phyloP scores from a whole-genome alignment of 495 filamentous ascomycete species.

The Talaromyces liani region DNA sequence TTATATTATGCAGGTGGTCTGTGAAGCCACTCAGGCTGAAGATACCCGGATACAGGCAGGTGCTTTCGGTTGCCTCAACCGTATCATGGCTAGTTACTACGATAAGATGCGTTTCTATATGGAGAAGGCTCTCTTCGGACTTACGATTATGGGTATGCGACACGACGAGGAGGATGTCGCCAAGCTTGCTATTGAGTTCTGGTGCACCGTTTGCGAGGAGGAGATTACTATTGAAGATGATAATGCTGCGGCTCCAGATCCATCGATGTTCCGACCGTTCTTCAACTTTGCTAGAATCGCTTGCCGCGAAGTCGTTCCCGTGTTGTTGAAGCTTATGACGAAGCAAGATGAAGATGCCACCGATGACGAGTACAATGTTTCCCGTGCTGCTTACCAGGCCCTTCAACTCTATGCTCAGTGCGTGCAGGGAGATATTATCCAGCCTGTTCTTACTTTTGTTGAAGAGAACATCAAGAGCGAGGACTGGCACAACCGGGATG shows the following conservation, averaged over 20 bases:
- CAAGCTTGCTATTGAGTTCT: constrained; percentile 97
- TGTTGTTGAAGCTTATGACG: constrained; percentile 79
- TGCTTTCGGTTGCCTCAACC: constrained; percentile 93
- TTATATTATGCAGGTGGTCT: constrained; percentile 99
- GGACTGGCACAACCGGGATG: constrained; percentile 90
- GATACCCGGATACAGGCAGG: constrained; percentile 89
- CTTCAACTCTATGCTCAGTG: constrained; percentile 91
- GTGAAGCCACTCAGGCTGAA: constrained; percentile 89
- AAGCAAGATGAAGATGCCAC: constrained; percentile 95
- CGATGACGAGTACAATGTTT: constrained; percentile 95
- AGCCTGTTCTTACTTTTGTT: constrained; percentile 79
- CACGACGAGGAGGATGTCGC: constrained; percentile 94
- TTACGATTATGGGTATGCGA: constrained; percentile 99
- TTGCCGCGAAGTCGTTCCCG: constrained; percentile 84
- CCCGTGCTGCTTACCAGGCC: constrained; percentile 93
- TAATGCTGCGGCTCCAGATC: constrained; percentile 51
- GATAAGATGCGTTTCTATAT: constrained; percentile 99
- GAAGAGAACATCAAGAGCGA: constrained; percentile 83
- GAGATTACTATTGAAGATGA: constrained; percentile 97
- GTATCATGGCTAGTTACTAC: constrained; percentile 97
- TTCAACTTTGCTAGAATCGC: constrained; percentile 90
- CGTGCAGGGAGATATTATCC: constrained; percentile 71
- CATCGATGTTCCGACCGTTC: constrained; percentile 56
- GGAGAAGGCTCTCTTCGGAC: constrained; percentile 97
- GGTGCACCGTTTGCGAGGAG: constrained; percentile 99